phyloP scores from a whole-genome alignment of 139 green algal species.

The Tetraselmis chui region DNA sequence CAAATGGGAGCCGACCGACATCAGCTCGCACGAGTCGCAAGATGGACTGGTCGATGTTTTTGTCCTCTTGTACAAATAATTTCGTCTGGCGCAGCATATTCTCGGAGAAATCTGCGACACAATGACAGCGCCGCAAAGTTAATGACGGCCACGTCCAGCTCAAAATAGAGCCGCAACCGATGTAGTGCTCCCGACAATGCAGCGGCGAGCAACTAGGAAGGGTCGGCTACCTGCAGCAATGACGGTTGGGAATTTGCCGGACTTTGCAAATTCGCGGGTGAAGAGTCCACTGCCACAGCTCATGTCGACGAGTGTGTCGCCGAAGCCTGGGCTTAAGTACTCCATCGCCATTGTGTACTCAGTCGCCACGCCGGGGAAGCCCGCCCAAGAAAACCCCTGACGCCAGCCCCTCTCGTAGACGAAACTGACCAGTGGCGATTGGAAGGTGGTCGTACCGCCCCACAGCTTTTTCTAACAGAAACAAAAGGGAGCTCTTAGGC shows the following conservation, averaged over 20 bases:
- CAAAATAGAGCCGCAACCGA: too few species aligned
- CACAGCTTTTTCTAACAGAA: neutral
- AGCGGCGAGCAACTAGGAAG: too few species aligned
- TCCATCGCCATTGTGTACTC: constrained; percentile 66
- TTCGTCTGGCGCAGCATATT: constrained; percentile 81
- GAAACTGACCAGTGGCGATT: constrained; percentile 69
- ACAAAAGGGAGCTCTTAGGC: neutral
- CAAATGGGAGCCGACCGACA: constrained; percentile 81
- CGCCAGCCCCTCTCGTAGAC: constrained; percentile 94
- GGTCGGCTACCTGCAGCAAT: constrained; percentile 75
- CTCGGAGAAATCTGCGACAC: constrained; percentile 52
- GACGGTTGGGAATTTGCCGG: constrained; percentile 57
- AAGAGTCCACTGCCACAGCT: constrained; percentile 91
- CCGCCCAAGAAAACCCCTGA: constrained; percentile 80
- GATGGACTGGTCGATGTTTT: constrained; percentile 1
- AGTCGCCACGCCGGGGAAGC: constrained; percentile 72
- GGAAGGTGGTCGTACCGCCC: neutral
- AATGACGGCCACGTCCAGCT: too few species aligned
- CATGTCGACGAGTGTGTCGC: constrained; percentile 73
- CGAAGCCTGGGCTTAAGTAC: constrained; percentile 33
- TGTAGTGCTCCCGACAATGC: too few species aligned
- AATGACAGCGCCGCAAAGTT: too few species aligned
- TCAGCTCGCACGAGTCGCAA: constrained; percentile 73
- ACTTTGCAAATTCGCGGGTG: constrained; percentile 68
- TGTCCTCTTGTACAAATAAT: constrained; percentile 44